Percentiles rank a stretch among this genome's conserved stretches.
These are phyloP conservation scores for Glaciozyma antarctica DNA, from an alignment of 768 basidiomycete species.

Conservation along the genomic window DNA sequence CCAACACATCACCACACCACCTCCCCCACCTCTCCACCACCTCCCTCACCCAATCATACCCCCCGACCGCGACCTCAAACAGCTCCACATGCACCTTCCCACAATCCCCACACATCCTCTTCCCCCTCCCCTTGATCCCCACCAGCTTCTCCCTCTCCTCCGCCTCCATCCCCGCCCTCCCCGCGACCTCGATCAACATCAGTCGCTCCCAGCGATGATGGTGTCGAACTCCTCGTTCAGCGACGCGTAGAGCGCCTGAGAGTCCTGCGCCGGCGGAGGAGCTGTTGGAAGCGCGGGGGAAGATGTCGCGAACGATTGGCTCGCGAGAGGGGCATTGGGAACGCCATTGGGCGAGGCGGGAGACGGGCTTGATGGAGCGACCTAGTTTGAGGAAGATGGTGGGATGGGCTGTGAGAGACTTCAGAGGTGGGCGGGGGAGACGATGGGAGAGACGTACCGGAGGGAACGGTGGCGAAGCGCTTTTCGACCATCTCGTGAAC, in stretches of 20 bases:
- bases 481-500: constrained; percentile 17
- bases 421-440: background rate
- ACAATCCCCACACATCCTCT: constrained; percentile 8
- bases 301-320: constrained; percentile 14
- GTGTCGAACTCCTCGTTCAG: background rate
- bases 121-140: background rate
- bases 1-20: constrained; percentile 16
- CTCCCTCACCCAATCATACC: constrained; percentile 11
- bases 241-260: background rate
- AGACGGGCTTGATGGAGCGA: constrained; percentile 7
- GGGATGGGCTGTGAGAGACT: background rate
- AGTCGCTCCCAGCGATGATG: constrained; percentile 25
- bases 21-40: constrained; percentile 21
- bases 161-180: constrained; percentile 1
- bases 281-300: background rate
- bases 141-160: background rate
- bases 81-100: constrained; percentile 15
- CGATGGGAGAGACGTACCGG: background rate
- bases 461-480: too few relatives aligned
- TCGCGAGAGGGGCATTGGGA: constrained; percentile 21
- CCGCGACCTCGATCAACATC: constrained; percentile 21
- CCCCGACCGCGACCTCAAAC: constrained; percentile 3
- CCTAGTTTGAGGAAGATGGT: constrained; percentile 19
- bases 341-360: constrained; percentile 18
- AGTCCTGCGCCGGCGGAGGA: background rate